These are phyloP conservation scores for Clonostachys sp. DNA, from an alignment of 2,329 filamentous ascomycete genomes.

Conservation along the genomic window DNA sequence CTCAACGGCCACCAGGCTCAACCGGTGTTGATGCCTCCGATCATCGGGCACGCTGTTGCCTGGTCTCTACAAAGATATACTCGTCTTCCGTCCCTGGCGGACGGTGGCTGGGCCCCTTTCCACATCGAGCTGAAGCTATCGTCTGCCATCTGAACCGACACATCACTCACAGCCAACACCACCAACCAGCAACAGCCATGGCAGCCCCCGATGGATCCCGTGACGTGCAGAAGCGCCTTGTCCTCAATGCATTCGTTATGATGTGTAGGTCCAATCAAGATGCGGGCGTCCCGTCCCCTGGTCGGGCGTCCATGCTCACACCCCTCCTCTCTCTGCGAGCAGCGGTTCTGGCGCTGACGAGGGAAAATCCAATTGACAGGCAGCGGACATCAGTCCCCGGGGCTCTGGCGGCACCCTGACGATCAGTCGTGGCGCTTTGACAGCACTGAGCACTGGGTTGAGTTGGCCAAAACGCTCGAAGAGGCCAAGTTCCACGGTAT, in stretches of 20 bases:
- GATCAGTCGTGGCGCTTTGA: constrained; percentile 60
- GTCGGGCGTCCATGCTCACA: too few relatives aligned
- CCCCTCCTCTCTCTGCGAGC: too few relatives aligned
- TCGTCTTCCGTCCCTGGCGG: too few relatives aligned
- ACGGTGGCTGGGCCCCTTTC: too few relatives aligned
- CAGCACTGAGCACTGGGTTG: constrained; percentile 54
- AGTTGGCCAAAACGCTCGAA: constrained; percentile 55
- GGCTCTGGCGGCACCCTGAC: constrained; percentile 54
- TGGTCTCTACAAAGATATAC: too few relatives aligned
- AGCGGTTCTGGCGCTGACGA: not conserved
- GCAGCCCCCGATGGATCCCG: constrained; percentile 5
- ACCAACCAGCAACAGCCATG: too few relatives aligned
- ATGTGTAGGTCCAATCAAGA: not conserved
- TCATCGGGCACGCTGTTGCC: too few relatives aligned
- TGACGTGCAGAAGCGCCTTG: constrained; percentile 24
- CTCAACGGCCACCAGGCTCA: too few relatives aligned
- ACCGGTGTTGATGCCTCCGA: too few relatives aligned
- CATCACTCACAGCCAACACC: too few relatives aligned
- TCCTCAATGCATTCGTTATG: constrained; percentile 36
- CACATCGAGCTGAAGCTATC: too few relatives aligned
- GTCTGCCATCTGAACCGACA: too few relatives aligned
- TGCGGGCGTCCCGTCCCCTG: constrained; percentile 8
- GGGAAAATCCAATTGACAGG: constrained; percentile 2
- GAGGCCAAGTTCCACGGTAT: constrained; percentile 44
- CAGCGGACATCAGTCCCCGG: constrained; percentile 39